phyloP scores from a whole-genome alignment of 371 early-diverging fungal genomes.

The Syncephalastrum racemosum region DNA sequence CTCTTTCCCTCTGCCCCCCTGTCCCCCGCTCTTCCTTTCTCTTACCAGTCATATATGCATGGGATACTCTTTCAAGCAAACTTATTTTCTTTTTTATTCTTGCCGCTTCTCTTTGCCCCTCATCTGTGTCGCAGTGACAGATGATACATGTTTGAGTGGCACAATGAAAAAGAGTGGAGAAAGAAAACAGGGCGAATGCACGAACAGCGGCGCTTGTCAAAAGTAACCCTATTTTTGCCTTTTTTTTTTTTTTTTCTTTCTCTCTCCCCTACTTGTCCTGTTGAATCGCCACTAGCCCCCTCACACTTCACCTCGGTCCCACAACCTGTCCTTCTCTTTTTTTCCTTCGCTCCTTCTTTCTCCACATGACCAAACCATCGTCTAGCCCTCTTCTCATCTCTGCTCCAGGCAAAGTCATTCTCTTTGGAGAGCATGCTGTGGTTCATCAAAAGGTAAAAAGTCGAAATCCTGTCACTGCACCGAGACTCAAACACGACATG shows the following conservation, averaged over 20 bases:
- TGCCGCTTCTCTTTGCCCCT: too few species aligned
- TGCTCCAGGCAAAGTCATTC: conserved; percentile 95
- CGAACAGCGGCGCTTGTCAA: background rate
- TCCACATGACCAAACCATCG: background rate
- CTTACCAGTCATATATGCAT: too few species aligned
- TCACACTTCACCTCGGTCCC: background rate
- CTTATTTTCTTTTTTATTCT: too few species aligned
- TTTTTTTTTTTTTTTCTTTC: conserved; percentile 1
- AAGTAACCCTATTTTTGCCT: background rate
- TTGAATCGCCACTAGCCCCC: background rate
- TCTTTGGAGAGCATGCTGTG: conserved; percentile 98
- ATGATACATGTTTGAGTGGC: conserved; percentile 5
- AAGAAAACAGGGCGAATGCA: background rate
- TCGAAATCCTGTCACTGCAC: background rate
- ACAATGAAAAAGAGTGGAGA: conserved; percentile 1
- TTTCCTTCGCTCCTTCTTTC: background rate
- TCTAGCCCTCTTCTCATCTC: conserved; percentile 48
- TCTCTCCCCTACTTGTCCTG: background rate
- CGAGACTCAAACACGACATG: background rate
- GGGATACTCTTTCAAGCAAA: too few species aligned
- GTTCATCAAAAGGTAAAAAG: conserved; percentile 87
- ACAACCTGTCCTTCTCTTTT: background rate
- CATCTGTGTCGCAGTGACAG: too few species aligned
- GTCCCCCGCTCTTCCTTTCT: too few species aligned
- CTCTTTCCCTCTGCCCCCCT: too few species aligned